phyloP scores from a whole-genome alignment of 108 stramenopile species.

The Thalassiosira profunda region DNA sequence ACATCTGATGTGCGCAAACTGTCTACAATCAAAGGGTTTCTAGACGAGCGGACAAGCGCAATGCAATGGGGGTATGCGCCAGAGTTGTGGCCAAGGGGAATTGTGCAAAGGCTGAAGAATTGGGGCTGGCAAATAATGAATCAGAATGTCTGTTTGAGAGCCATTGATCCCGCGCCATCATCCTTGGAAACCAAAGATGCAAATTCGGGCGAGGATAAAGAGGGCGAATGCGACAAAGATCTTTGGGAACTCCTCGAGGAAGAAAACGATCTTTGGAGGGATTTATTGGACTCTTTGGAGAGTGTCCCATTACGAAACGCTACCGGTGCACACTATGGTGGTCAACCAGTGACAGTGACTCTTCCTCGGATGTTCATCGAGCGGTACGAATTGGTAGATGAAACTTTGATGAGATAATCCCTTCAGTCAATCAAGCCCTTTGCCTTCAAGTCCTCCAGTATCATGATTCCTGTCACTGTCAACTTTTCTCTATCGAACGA shows the following conservation, averaged over 20 bases:
- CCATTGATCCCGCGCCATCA: constrained; percentile 25
- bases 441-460: constrained; percentile 56
- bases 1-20: not conserved
- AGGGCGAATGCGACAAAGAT: not conserved
- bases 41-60: not conserved
- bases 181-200: not conserved
- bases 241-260: too few relatives aligned
- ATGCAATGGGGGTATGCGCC: constrained; percentile 32
- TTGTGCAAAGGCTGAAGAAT: constrained; percentile 3
- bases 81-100: constrained; percentile 27
- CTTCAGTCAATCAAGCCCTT: constrained; percentile 53
- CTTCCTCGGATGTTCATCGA: not conserved
- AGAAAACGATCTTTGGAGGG: constrained; percentile 18
- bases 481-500: constrained; percentile 44
- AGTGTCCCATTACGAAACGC: constrained; percentile 18
- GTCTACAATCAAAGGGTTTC: constrained; percentile 8
- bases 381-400: not conserved
- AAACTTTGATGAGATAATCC: not conserved
- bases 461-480: constrained; percentile 53
- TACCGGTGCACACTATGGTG: not conserved
- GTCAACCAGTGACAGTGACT: constrained; percentile 13
- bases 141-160: constrained; percentile 28
- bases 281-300: constrained; percentile 22
- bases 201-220: not conserved
- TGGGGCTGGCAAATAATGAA: constrained; percentile 42